These are phyloP conservation scores for Albizia julibrissin DNA, from an alignment of 306 rosid species.

Conservation along the genomic window DNA sequence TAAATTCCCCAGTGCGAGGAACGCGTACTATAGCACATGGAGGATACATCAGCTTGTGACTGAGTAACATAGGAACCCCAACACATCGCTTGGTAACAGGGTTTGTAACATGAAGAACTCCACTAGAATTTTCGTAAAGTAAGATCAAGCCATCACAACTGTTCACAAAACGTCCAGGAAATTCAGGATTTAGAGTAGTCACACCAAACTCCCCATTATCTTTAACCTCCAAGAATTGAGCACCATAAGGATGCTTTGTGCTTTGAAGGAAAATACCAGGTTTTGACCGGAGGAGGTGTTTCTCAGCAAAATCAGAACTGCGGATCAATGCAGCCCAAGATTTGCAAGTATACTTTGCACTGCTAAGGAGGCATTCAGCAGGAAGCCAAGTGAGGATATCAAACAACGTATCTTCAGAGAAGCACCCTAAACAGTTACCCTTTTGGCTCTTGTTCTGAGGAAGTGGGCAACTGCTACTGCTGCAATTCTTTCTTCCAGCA, in stretches of 20 bases:
- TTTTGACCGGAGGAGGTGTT: constrained; percentile 8
- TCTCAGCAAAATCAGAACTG: constrained; percentile 4
- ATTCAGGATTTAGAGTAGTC: neutral
- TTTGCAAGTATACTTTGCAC: constrained; percentile 25
- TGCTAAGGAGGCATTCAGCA: constrained; percentile 12
- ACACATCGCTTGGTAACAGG: constrained; percentile 1
- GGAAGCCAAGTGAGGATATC: constrained; percentile 25
- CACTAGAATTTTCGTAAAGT: neutral
- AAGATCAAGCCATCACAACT: constrained; percentile 24
- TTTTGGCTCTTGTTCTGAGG: constrained; percentile 8
- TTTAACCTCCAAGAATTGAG: constrained; percentile 27
- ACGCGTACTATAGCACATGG: constrained; percentile 23
- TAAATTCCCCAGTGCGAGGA: constrained; percentile 26
- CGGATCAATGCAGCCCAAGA: constrained; percentile 20
- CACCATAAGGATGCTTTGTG: constrained; percentile 2
- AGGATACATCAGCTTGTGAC: constrained; percentile 1
- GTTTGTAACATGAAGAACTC: constrained; percentile 17
- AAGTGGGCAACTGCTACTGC: neutral
- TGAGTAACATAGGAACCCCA: constrained; percentile 6
- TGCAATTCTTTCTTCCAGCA: neutral
- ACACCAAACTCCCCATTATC: constrained; percentile 24
- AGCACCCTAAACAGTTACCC: neutral
- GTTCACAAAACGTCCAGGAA: constrained; percentile 26
- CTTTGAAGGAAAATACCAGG: constrained; percentile 31
- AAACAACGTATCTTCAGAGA: constrained; percentile 2